Conservation (phyloP, 2,329 filamentous ascomycete genomes). For the Gyromitra esculenta region DNA sequence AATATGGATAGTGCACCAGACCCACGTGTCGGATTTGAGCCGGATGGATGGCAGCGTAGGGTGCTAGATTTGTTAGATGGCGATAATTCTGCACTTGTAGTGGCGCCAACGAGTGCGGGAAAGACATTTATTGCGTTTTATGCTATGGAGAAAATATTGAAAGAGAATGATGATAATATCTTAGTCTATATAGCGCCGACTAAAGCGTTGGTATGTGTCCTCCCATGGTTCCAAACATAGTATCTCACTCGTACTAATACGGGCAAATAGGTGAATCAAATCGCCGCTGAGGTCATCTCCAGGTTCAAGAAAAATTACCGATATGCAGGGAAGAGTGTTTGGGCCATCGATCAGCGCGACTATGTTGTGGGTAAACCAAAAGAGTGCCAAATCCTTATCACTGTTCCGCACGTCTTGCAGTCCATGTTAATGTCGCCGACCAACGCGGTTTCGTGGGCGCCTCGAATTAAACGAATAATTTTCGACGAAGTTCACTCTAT, state of each 20-base stretch:
- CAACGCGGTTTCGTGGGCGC: slow-evolving; percentile 74
- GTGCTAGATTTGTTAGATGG: slow-evolving; percentile 78
- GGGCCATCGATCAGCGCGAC: slow-evolving; percentile 81
- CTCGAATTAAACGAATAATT: slow-evolving; percentile 76
- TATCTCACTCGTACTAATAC: slow-evolving; percentile 42
- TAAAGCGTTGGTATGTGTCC: slow-evolving; percentile 71
- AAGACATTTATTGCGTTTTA: slow-evolving; percentile 89
- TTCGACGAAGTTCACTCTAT: slow-evolving; percentile 87
- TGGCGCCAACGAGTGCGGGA: slow-evolving; percentile 80
- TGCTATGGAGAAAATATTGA: slow-evolving; percentile 77
- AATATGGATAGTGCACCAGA: slow-evolving; percentile 75
- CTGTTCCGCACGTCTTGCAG: slow-evolving; percentile 79
- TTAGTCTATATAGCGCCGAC: slow-evolving; percentile 83
- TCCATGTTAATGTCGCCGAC: slow-evolving; percentile 76
- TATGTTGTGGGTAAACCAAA: slow-evolving; percentile 77
- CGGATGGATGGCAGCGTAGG: slow-evolving; percentile 78
- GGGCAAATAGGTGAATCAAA: slow-evolving; percentile 71
- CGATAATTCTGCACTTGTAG: slow-evolving; percentile 75
- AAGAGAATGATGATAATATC: slow-evolving; percentile 74
- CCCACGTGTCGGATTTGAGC: slow-evolving; percentile 74
- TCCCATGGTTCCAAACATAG: slow-evolving; percentile 6
- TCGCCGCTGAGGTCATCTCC: slow-evolving; percentile 79
- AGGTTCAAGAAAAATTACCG: slow-evolving; percentile 73
- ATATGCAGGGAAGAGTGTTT: slow-evolving; percentile 73
- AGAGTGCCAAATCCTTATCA: slow-evolving; percentile 79